These are phyloP conservation scores for Xylona heveae DNA, from an alignment of 495 filamentous ascomycete species.

Conservation along the genomic window DNA sequence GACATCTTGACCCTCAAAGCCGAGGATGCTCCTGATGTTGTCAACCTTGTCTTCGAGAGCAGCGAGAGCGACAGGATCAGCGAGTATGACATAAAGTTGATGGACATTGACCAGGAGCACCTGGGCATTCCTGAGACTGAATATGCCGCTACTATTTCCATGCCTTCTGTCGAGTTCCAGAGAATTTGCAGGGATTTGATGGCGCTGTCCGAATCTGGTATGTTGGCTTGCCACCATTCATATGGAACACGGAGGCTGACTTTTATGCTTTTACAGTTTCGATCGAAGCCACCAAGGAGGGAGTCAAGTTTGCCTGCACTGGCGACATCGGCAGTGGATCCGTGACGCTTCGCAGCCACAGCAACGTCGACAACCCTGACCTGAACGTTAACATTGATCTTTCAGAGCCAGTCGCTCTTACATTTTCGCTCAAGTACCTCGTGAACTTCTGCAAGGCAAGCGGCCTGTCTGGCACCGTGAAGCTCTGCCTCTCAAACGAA, in stretches of 20 bases:
- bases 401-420: slow-evolving; percentile 80
- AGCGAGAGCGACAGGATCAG: slow-evolving; percentile 72
- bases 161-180: slow-evolving; percentile 85
- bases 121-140: slow-evolving; percentile 96
- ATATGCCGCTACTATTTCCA: slow-evolving; percentile 74
- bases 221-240: slow-evolving; percentile 8
- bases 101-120: slow-evolving; percentile 99
- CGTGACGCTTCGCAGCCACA: slow-evolving; percentile 76
- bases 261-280: slow-evolving; percentile 33
- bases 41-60: slow-evolving; percentile 93
- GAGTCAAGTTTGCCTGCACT: slow-evolving; percentile 82
- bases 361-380: slow-evolving; percentile 76
- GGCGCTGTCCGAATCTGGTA: slow-evolving; percentile 85
- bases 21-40: slow-evolving; percentile 82
- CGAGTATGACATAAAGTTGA: slow-evolving; percentile 99
- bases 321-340: slow-evolving; percentile 93
- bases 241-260: not conserved
- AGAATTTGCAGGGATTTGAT: slow-evolving; percentile 85
- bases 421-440: slow-evolving; percentile 98
- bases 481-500: slow-evolving; percentile 84
- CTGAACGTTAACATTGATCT: slow-evolving; percentile 75
- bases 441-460: slow-evolving; percentile 99
- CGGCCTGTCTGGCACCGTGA: slow-evolving; percentile 60
- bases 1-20: slow-evolving; percentile 94
- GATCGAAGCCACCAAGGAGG: slow-evolving; percentile 93